These are phyloP conservation scores for Aspergillus sp. DNA, from an alignment of 2,329 filamentous ascomycete genomes.

Conservation along the genomic window DNA sequence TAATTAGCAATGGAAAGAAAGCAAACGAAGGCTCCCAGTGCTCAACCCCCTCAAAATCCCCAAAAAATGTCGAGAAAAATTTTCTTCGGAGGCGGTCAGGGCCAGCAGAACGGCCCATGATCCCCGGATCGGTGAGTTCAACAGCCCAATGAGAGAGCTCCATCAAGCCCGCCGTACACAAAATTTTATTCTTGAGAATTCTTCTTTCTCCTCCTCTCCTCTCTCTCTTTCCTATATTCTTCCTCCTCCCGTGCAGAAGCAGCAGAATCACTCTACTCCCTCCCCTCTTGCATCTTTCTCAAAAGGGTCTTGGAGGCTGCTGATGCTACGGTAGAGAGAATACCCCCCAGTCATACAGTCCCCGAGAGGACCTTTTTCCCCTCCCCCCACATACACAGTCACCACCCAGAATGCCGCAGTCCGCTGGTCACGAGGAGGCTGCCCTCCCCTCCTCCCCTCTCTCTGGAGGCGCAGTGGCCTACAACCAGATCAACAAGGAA, in stretches of 20 bases:
- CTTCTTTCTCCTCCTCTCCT: conserved; percentile 16
- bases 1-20: conserved; percentile 4
- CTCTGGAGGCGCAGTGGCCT: conserved; percentile 43
- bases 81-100: conserved; percentile 21
- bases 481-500: conserved; percentile 36
- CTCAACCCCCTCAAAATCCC: background rate
- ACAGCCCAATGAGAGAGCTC: conserved; percentile 27
- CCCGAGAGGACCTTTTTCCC: conserved; percentile 40
- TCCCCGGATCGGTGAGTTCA: conserved; percentile 24
- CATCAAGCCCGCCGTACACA: conserved; percentile 24
- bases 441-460: conserved; percentile 43
- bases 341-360: conserved; percentile 33
- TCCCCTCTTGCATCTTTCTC: conserved; percentile 16
- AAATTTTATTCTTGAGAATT: conserved; percentile 30
- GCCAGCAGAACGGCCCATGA: conserved; percentile 21
- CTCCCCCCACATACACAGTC: conserved; percentile 25
- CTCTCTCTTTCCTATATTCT: conserved; percentile 28
- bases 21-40: conserved; percentile 10
- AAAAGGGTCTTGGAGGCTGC: conserved; percentile 34
- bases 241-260: conserved; percentile 33
- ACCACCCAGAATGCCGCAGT: conserved; percentile 34
- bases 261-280: conserved; percentile 24
- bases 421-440: conserved; percentile 33
- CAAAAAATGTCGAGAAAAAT: conserved; percentile 15
- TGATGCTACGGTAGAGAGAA: conserved; percentile 44